These are phyloP conservation scores for Lepidium didymum DNA, from an alignment of 345 rosid genomes.

Conservation along the genomic window DNA sequence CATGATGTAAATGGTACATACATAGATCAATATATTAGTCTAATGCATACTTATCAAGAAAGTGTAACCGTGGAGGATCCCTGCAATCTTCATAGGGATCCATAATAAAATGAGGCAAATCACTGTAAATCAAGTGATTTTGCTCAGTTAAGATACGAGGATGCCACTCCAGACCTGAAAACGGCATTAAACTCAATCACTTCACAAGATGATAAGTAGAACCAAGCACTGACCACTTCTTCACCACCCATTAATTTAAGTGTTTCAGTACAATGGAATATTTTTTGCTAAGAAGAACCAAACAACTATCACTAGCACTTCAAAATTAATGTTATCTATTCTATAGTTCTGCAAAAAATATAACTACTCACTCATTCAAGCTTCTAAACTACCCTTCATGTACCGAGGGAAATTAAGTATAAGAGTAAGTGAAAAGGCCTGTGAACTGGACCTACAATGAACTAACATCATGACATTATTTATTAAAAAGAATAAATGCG, in stretches of 20 bases:
- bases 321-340: neutral
- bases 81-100: slow-evolving; percentile 84
- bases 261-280: neutral
- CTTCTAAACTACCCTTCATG: neutral
- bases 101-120: slow-evolving; percentile 78
- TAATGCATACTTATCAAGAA: slow-evolving; percentile 77
- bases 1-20: neutral
- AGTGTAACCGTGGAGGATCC: slow-evolving; percentile 71
- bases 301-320: neutral
- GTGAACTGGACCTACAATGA: slow-evolving; percentile 21
- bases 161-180: slow-evolving; percentile 91
- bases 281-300: neutral
- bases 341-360: neutral
- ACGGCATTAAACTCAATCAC: neutral
- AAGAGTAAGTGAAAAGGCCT: slow-evolving; percentile 15
- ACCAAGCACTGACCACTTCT: neutral
- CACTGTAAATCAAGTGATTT: slow-evolving; percentile 73
- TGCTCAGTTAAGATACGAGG: slow-evolving; percentile 54
- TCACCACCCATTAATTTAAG: neutral
- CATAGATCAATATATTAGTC: neutral
- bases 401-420: neutral
- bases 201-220: neutral
- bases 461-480: neutral
- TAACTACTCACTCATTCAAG: neutral
- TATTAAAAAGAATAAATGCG: slow-evolving; percentile 1